phyloP scores from a whole-genome alignment of 1,284 basidiomycete genomes.

The Ceratobasidium sp. region DNA sequence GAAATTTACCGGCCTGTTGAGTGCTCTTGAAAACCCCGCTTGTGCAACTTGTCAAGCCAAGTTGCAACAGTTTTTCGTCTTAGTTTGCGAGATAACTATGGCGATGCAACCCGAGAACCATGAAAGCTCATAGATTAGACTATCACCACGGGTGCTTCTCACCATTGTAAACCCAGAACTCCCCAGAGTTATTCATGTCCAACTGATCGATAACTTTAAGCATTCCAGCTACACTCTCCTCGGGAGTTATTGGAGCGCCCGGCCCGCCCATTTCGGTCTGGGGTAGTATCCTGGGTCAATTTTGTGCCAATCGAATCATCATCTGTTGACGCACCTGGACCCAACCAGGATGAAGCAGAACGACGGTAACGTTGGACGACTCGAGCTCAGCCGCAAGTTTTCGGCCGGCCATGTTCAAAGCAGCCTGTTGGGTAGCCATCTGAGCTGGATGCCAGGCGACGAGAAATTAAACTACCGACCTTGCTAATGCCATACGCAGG shows the following conservation, averaged over 20 bases:
- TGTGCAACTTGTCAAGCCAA: too few relatives aligned
- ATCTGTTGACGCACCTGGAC: conserved; percentile 22
- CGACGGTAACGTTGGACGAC: conserved; percentile 9
- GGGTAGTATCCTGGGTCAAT: too few relatives aligned
- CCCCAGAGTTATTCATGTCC: conserved; percentile 6
- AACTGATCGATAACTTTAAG: conserved; percentile 16
- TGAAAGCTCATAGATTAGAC: too few relatives aligned
- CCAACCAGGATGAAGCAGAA: conserved; percentile 32
- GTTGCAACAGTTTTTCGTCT: too few relatives aligned
- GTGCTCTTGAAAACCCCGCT: too few relatives aligned
- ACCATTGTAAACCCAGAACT: conserved; percentile 22
- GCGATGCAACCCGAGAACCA: too few relatives aligned
- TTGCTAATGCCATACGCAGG: conserved; percentile 30
- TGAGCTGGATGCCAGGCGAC: neutral
- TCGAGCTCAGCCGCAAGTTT: conserved; percentile 36
- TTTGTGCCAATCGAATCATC: neutral
- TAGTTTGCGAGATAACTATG: too few relatives aligned
- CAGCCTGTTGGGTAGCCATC: conserved; percentile 4
- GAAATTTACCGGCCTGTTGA: too few relatives aligned
- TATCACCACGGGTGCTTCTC: conserved; percentile 27
- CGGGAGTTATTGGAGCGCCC: neutral
- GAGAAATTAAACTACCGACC: neutral
- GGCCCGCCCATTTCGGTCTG: conserved; percentile 37
- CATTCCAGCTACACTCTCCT: conserved; percentile 28
- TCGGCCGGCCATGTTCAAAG: conserved; percentile 33